Evolutionary conservation across 2,329 filamentous ascomycete genomes (phyloP).

Genomic region (Xylariaceae sp.): DNA sequence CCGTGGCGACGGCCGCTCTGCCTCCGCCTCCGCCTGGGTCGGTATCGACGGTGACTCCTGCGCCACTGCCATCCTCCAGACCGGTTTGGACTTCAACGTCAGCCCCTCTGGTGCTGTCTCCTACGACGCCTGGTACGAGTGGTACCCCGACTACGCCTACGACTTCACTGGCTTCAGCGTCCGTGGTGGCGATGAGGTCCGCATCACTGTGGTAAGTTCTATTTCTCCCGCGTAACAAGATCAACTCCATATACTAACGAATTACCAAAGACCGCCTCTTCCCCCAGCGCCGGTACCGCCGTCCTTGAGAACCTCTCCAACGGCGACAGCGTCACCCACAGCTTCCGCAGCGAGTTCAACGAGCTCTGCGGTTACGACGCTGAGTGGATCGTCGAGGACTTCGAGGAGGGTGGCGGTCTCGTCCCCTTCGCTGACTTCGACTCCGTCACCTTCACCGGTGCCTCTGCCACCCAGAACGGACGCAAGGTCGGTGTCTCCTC

Average conservation of each 20-base stretch:
- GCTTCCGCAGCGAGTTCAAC: constrained; percentile 40
- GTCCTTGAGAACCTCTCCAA: constrained; percentile 43
- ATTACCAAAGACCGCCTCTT: constrained; percentile 15
- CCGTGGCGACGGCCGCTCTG: constrained; percentile 24
- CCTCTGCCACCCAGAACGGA: constrained; percentile 35
- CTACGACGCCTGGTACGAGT: constrained; percentile 56
- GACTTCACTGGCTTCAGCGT: constrained; percentile 45
- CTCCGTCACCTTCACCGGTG: constrained; percentile 39
- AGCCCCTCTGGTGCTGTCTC: constrained; percentile 35
- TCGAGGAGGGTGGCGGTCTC: constrained; percentile 35
- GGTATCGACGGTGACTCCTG: constrained; percentile 59
- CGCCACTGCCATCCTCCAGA: constrained; percentile 49
- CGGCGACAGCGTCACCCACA: constrained; percentile 47
- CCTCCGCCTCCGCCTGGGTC: constrained; percentile 41
- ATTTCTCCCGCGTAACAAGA: neutral
- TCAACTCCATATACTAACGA: neutral
- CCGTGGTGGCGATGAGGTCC: constrained; percentile 26
- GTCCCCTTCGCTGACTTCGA: constrained; percentile 45
- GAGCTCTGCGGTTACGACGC: constrained; percentile 51
- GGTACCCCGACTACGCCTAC: constrained; percentile 53
- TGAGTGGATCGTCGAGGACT: constrained; percentile 60
- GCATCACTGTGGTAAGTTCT: constrained; percentile 25
- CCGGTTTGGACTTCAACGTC: constrained; percentile 51
- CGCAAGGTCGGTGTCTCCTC: constrained; percentile 36
- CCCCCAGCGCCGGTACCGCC: constrained; percentile 17